Evolutionary conservation across 75 land plant genomes (phyloP), one percentile per base, ranked within the genome.

Genomic region (Selaginella tamariscina): DNA sequence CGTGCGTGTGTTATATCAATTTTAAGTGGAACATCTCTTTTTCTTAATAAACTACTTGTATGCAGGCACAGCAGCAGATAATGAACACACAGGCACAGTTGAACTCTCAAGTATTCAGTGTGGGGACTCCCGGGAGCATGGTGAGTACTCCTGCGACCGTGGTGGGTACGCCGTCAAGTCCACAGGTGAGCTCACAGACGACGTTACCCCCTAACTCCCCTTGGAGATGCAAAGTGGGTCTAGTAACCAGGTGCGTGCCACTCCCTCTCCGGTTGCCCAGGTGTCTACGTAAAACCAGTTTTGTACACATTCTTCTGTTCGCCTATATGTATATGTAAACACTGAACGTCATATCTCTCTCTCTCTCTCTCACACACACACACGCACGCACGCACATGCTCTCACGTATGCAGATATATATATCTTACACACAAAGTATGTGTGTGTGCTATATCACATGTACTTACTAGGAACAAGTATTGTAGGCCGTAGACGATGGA

Each of bases 401-500:
- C n/a, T n/a, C n/a, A n/a, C n/a, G n/a, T n/a, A n/a, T n/a, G n/a
- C n/a, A n/a, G n/a, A n/a, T n/a, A n/a, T n/a, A n/a, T n/a, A n/a
- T n/a, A n/a, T n/a, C n/a, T n/a, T n/a, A n/a, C n/a, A n/a, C n/a
- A n/a, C n/a, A n/a, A n/a, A n/a, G n/a, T n/a, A n/a, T n/a, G n/a
- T n/a, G n/a, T n/a, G n/a, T n/a, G n/a, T n/a, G n/a, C n/a, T n/a
- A n/a, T n/a, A n/a, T n/a, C n/a, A n/a, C n/a, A n/a, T n/a, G n/a
- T n/a, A 29, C 68, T 32, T 79, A 88, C 91, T 78, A 82, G 67
- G 80, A 87, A 87, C 11, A 87, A 76, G 72, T 85, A 87, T 44
- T 74, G 77, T 31, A 88, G 68, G 29, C 91, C 91, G 73, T 85
- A 88, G n/a, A 88, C 77, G 29, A 88, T 74, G 5, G 91, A 83